Percentiles rank a stretch among this genome's conserved stretches.
Conservation (phyloP, 2,329 filamentous ascomycete genomes). For the Aureobasidium namibiae region DNA sequence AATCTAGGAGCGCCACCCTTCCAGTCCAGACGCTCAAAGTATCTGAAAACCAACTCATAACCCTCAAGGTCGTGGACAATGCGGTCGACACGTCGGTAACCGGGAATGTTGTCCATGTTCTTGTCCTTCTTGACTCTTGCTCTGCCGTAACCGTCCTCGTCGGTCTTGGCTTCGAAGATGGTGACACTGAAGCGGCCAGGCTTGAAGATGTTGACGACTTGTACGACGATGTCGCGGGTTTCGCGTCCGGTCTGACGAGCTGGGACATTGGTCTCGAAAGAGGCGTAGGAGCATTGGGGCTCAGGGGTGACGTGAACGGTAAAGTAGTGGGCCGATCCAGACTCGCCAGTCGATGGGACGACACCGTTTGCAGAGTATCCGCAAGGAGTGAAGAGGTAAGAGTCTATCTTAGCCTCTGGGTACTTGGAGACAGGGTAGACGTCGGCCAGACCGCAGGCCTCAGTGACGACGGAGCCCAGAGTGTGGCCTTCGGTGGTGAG, state of each 20-base stretch:
- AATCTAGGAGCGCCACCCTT: slow-evolving; percentile 55
- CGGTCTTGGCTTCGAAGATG: slow-evolving; percentile 79
- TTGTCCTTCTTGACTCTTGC: slow-evolving; percentile 34
- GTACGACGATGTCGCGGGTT: slow-evolving; percentile 83
- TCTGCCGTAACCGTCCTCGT: slow-evolving; percentile 30
- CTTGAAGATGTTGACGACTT: slow-evolving; percentile 92
- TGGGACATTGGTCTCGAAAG: slow-evolving; percentile 96
- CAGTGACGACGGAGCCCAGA: slow-evolving; percentile 84
- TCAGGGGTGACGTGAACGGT: slow-evolving; percentile 98
- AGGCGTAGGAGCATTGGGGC: slow-evolving; percentile 93
- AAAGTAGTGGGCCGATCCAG: slow-evolving; percentile 69
- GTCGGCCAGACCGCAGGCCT: slow-evolving; percentile 78
- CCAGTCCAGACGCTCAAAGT: slow-evolving; percentile 88
- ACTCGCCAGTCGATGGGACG: slow-evolving; percentile 55
- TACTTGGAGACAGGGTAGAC: slow-evolving; percentile 83
- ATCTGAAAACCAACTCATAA: slow-evolving; percentile 92
- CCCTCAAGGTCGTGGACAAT: slow-evolving; percentile 97
- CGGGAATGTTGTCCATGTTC: slow-evolving; percentile 68
- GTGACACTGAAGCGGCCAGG: slow-evolving; percentile 97
- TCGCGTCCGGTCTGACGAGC: slow-evolving; percentile 79
- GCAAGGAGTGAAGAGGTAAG: slow-evolving; percentile 92
- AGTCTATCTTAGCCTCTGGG: slow-evolving; percentile 86
- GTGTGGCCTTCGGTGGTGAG: slow-evolving; percentile 89
- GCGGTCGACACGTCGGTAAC: slow-evolving; percentile 83
- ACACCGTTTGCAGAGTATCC: slow-evolving; percentile 97